A percentile compares a stretch with the other conserved stretches of the same genome.
phyloP scores from a whole-genome alignment of 331 rosid species.

The Erythrophleum ivorense region DNA sequence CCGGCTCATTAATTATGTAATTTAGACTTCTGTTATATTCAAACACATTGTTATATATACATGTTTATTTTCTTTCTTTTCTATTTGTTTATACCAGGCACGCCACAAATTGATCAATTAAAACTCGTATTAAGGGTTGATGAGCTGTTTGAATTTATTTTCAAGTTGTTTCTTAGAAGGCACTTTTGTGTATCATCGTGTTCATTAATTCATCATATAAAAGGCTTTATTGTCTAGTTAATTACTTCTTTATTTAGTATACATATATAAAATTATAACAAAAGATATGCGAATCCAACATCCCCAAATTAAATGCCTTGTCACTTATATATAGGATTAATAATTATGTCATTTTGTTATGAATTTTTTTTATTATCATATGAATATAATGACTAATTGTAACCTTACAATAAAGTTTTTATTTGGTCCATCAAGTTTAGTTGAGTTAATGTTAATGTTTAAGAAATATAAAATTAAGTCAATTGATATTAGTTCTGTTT shows the following conservation, averaged over 20 bases:
- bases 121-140: not conserved
- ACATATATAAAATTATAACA: not conserved
- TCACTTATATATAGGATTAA: not conserved
- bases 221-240: not conserved
- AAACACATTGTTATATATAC: too few relatives aligned
- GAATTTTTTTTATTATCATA: not conserved
- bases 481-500: not conserved
- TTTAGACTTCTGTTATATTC: not conserved
- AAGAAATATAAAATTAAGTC: too few relatives aligned
- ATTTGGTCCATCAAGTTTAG: too few relatives aligned
- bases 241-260: not conserved
- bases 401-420: too few relatives aligned
- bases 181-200: not conserved
- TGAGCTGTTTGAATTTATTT: not conserved
- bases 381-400: too few relatives aligned
- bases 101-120: not conserved
- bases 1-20: slow-evolving; percentile 59
- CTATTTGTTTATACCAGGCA: not conserved
- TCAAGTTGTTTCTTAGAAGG: not conserved
- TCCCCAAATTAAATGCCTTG: not conserved
- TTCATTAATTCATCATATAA: not conserved
- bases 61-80: not conserved
- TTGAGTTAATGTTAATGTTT: too few relatives aligned
- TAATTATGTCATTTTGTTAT: too few relatives aligned
- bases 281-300: not conserved